Evolutionary conservation across 495 filamentous ascomycete genomes (phyloP), one percentile per base, ranked within the genome.

Genomic region (Aspergillus sclerotioniger): DNA sequence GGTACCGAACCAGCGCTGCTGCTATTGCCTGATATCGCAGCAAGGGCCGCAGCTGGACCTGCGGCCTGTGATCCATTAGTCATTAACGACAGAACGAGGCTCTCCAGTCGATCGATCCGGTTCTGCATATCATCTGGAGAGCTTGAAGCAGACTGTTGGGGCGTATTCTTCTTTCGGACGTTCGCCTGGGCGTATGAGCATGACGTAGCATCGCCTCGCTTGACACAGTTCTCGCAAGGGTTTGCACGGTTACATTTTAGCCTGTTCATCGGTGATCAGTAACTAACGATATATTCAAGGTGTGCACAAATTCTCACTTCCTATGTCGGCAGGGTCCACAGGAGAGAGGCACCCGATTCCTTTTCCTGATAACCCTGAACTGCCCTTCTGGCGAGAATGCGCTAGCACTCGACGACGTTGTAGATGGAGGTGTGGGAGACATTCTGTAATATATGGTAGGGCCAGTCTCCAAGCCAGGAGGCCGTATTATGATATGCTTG

Each of bases 121-220:
- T 92, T 95, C 75, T 99, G 94, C 94, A 99, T 99, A 71, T 97
- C 94, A 81, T 96, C 93, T 28, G 94, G 85, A 13, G 88, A 80
- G 53, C 82, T 76, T 62, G 79, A 75, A 67, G 83, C 76, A 61
- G 75, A 71, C 54, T 80, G 74, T 56, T 83, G 82, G 68, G 82
- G 72, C 54, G 82, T 73, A 65, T 86, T 85, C 81, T 90, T 95
- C 69, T 89, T 91, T 62, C 92, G 87, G 45, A 78, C 82, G 43
- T 83, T 82, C 19, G 88, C 84, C 58, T 90, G 83, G 32, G 94
- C 94, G 79, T 98, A 99, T 57, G 88, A 89, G 74, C 94, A 99
- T 37, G 90, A 90, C 51, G 81, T 71, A 9, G 90, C 84, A 71
- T 96, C 92, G 29, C 87, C 86, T 51, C 94, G 85, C 73, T 96